Conservation (phyloP, 176 grass and related monocot genomes). For the Secale cereale region DNA sequence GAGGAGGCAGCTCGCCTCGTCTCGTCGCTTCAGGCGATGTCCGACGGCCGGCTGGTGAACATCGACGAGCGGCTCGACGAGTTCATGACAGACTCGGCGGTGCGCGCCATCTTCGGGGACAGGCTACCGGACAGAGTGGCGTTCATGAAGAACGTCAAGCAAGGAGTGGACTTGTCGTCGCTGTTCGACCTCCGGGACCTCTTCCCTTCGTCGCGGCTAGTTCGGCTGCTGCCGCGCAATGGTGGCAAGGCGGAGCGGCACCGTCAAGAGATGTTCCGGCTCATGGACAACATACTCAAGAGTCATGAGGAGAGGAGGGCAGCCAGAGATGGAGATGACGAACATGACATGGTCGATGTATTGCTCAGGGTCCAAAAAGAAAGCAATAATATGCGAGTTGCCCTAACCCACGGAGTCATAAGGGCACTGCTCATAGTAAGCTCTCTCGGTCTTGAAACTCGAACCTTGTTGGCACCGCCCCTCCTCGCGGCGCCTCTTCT, state of each 20-base stretch:
- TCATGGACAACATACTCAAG: conserved; percentile 2
- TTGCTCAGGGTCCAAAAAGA: conserved; percentile 23
- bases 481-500: too few relatives aligned
- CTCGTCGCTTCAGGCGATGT: too few relatives aligned
- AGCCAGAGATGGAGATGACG: background rate
- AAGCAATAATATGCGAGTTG: background rate
- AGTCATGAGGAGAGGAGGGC: background rate
- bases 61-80: too few relatives aligned
- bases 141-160: background rate
- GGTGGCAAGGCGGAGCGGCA: background rate
- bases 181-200: conserved; percentile 24
- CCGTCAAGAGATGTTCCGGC: background rate
- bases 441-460: background rate
- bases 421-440: conserved; percentile 27
- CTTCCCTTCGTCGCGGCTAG: too few relatives aligned
- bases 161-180: background rate
- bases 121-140: background rate
- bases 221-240: background rate
- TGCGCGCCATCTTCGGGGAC: too few relatives aligned
- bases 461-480: too few relatives aligned
- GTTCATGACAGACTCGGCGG: too few relatives aligned
- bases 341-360: conserved; percentile 25
- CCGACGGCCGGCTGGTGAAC: too few relatives aligned
- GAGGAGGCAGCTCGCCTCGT: too few relatives aligned
- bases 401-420: conserved; percentile 26